Base-by-base conservation (phyloP, 1,284 basidiomycete species). In the Neolentinus lepideus region DNA sequence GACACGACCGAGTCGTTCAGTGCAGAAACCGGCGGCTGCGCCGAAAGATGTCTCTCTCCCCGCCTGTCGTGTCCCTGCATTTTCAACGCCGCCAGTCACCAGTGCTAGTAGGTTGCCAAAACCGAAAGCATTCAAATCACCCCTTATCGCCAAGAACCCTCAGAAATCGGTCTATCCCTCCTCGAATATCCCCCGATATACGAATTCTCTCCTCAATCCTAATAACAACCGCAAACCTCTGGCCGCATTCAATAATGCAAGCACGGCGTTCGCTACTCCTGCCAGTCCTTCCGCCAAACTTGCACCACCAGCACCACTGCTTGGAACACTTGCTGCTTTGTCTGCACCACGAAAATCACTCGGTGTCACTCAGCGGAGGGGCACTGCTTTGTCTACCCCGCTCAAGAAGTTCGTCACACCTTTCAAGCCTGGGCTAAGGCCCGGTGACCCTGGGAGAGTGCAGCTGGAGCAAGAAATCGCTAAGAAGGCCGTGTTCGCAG, bases 381-480 rank as follows among this genome's bases (percentile, higher is more conserved):
- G 45, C 22, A 56, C 60, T 54, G 47, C 25, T 22, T 16, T 11
- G 9, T 29, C 47, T 29, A 16, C 47, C 8, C 24, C 47, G 12
- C 8, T 29, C 14, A 25, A 12, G 24, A 50, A 50, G 52, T 91
- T 91, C 61, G 67, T 77, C 1, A 89, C 87, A 0, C 88, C 88
- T 0, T 90, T 90, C 69, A 91, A 89, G 66, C 58, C 69, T 4
- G 80, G 78, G 1, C 73, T 80, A 71, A 71, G 70, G 46, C 83
- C 81, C 21, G 79, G 79, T n/a, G 76, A 82, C 59, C 69, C 74
- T 11, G 80, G 78, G 3, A 66, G 75, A 27, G 54, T 59, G n/a
- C 62, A 63, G 59, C 63, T 77, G 21, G 67, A 66, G 54, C 61
- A 59, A 53, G 62, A 61, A 51, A 56, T 53, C 11, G 52, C 45